These are phyloP conservation scores for Phylloporus sp. DNA, from an alignment of 1,284 basidiomycete genomes.

Conservation along the genomic window DNA sequence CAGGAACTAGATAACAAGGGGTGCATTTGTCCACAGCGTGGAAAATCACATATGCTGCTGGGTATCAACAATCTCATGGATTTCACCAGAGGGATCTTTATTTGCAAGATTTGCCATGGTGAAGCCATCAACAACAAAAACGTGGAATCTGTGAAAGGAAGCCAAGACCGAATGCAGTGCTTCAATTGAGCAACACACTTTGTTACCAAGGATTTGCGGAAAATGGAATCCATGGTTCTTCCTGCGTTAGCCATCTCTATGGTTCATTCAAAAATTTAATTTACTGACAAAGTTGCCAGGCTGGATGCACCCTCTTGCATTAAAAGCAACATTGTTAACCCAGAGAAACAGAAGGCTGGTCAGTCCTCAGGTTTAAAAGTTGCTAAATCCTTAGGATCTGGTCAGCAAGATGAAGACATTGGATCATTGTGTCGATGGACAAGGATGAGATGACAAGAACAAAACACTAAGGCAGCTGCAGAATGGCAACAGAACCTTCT, in stretches of 20 bases:
- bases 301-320: constrained; percentile 86
- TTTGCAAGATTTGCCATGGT: constrained; percentile 78
- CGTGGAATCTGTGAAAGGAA: constrained; percentile 80
- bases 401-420: constrained; percentile 71
- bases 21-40: too few relatives aligned
- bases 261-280: background rate
- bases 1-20: too few relatives aligned
- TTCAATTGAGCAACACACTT: constrained; percentile 93
- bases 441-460: constrained; percentile 76
- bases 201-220: constrained; percentile 85
- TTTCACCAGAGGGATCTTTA: constrained; percentile 60
- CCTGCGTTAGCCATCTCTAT: constrained; percentile 51
- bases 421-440: constrained; percentile 81
- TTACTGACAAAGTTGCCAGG: constrained; percentile 42
- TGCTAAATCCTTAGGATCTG: constrained; percentile 65
- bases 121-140: constrained; percentile 94
- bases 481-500: constrained; percentile 90
- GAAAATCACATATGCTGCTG: constrained; percentile 84
- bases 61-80: constrained; percentile 88
- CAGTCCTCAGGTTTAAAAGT: constrained; percentile 64
- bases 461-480: constrained; percentile 72
- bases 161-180: constrained; percentile 93
- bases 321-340: constrained; percentile 63
- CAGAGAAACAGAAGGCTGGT: constrained; percentile 57
- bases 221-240: constrained; percentile 67